Conservation (phyloP, 148 eudicot species). For the Rhododendron ovatum region DNA sequence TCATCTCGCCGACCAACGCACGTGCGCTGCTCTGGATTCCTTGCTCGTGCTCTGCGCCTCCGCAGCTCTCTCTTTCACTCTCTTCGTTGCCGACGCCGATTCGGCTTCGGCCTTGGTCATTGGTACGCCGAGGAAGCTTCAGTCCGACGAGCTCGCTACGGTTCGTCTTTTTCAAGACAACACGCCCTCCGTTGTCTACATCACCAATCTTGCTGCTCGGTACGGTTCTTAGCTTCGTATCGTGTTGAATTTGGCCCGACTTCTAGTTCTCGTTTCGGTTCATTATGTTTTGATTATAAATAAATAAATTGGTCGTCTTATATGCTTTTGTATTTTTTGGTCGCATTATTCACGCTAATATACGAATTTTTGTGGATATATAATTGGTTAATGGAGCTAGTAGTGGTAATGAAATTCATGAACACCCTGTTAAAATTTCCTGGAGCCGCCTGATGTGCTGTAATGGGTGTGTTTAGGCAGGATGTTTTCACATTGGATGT, state of each 20-base stretch:
- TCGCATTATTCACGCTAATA: not conserved
- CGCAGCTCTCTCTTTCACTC: constrained; percentile 52
- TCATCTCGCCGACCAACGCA: not conserved
- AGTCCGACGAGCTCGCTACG: constrained; percentile 91
- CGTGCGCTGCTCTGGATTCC: constrained; percentile 31
- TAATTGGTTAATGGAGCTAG: not conserved
- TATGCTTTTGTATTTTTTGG: not conserved
- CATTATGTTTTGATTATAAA: not conserved
- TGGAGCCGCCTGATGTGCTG: constrained; percentile 3
- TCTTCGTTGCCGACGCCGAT: constrained; percentile 46
- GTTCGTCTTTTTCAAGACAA: constrained; percentile 88
- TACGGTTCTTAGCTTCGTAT: constrained; percentile 12
- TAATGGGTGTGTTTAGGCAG: constrained; percentile 53
- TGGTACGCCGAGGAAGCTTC: constrained; percentile 61
- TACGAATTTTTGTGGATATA: not conserved
- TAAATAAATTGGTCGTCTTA: not conserved
- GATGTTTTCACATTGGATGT: constrained; percentile 93
- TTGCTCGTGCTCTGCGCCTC: constrained; percentile 59
- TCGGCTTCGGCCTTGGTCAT: constrained; percentile 68
- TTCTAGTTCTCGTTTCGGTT: not conserved
- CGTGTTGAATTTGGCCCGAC: not conserved
- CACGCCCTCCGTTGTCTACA: constrained; percentile 93
- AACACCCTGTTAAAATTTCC: not conserved
- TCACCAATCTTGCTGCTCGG: constrained; percentile 88
- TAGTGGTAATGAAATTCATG: not conserved